Percentiles rank a stretch among this genome's conserved stretches.
Conservation (phyloP, 2,329 filamentous ascomycete species). For the Camptophora hylomeconis region DNA sequence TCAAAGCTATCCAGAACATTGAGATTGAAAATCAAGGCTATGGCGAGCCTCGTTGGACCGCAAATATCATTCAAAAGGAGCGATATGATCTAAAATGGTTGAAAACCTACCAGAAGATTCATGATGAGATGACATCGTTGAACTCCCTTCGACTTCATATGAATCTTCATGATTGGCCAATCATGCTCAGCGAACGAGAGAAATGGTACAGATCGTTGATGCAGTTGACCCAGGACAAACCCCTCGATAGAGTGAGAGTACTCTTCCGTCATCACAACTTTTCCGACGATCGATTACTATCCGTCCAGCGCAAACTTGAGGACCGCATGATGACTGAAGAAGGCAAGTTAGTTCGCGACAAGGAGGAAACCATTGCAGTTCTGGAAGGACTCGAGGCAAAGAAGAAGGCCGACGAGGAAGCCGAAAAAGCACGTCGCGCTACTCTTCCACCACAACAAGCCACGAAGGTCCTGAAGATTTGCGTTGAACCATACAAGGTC, state of each 20-base stretch:
- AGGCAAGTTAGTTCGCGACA: conserved; percentile 9
- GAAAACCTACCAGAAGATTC: conserved; percentile 8
- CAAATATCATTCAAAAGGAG: conserved; percentile 11
- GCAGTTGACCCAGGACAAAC: conserved; percentile 8
- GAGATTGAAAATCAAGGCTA: conserved; percentile 14
- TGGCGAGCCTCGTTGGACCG: conserved; percentile 12
- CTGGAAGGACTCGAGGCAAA: conserved; percentile 5
- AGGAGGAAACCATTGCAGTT: conserved; percentile 7
- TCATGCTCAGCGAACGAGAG: conserved; percentile 8
- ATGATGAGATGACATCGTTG: conserved; percentile 9
- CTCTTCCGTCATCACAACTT: conserved; percentile 12
- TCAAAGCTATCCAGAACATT: conserved; percentile 25
- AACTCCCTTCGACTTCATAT: conserved; percentile 9
- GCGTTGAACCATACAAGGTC: too few relatives aligned
- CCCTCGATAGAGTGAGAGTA: conserved; percentile 10
- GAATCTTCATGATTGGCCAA: conserved; percentile 16
- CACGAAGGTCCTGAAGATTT: conserved; percentile 4
- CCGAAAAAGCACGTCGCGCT: conserved; percentile 1
- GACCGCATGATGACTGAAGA: conserved; percentile 14
- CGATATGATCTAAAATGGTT: conserved; percentile 15
- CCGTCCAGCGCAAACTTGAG: conserved; percentile 12
- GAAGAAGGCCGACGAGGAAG: conserved; percentile 9
- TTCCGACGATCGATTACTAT: too few relatives aligned
- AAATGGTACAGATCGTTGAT: conserved; percentile 11
- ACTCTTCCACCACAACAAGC: neutral